Evolutionary conservation across 2,329 filamentous ascomycete species (phyloP).

Genomic region (Dactylellina parvicollis): DNA sequence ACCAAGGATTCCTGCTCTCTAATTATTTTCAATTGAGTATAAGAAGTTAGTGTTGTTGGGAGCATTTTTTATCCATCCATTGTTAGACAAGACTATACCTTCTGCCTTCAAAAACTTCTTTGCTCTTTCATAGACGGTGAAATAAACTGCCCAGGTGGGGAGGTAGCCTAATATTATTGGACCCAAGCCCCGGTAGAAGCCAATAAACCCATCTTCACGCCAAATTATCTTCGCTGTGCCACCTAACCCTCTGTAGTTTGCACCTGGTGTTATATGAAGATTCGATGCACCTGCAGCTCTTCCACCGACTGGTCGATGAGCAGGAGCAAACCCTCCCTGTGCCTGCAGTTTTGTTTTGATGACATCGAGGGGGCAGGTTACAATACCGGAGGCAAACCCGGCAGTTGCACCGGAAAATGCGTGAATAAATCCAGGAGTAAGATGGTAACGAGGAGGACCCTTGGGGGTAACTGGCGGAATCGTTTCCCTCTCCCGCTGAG

Average conservation of each 20-base stretch:
- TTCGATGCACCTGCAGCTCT: conserved; percentile 46
- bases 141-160: conserved; percentile 97
- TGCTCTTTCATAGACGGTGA: conserved; percentile 92
- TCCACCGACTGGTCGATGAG: conserved; percentile 49
- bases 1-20: conserved; percentile 55
- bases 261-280: conserved; percentile 61
- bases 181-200: conserved; percentile 90
- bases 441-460: conserved; percentile 56
- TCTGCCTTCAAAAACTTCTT: conserved; percentile 71
- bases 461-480: conserved; percentile 27
- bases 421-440: conserved; percentile 73
- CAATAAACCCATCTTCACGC: conserved; percentile 84
- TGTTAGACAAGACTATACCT: conserved; percentile 14
- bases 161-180: conserved; percentile 96
- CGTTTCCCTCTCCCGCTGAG: not conserved
- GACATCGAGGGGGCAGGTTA: conserved; percentile 96
- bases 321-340: conserved; percentile 77
- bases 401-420: conserved; percentile 87
- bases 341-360: conserved; percentile 99
- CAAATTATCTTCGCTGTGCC: conserved; percentile 88
- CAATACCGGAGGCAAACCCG: conserved; percentile 90
- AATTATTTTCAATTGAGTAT: not conserved
- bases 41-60: not conserved
- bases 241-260: conserved; percentile 82
- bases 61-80: not conserved